Evolutionary conservation across 805 yeast genomes (phyloP).

Genomic region (Jamesozyma gamospora): DNA sequence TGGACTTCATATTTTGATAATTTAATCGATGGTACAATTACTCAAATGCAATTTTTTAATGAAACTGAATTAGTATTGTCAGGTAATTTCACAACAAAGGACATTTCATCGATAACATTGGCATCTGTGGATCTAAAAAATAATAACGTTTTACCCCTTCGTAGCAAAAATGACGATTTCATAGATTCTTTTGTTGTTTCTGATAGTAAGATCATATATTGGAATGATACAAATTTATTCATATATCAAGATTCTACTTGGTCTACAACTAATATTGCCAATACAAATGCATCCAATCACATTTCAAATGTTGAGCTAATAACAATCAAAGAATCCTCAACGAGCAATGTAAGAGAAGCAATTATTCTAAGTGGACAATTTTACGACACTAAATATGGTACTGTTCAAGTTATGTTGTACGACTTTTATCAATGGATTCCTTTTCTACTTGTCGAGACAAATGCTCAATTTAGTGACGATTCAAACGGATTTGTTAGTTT

Average conservation of each 20-base stretch:
- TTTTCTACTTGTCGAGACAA: constrained; percentile 10
- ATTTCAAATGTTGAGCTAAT: constrained; percentile 2
- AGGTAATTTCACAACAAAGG: constrained; percentile 44
- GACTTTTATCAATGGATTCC: constrained; percentile 21
- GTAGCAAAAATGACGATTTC: constrained; percentile 3
- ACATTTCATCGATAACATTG: constrained; percentile 35
- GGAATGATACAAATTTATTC: constrained; percentile 14
- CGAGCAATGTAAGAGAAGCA: background rate
- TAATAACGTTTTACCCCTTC: constrained; percentile 8
- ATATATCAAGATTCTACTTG: constrained; percentile 6
- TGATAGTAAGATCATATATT: constrained; percentile 10
- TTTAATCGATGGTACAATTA: constrained; percentile 42
- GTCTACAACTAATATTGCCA: constrained; percentile 4
- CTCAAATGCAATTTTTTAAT: constrained; percentile 41
- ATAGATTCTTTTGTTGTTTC: constrained; percentile 12
- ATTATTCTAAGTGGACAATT: constrained; percentile 33
- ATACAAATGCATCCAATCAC: constrained; percentile 3
- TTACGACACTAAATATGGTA: constrained; percentile 29
- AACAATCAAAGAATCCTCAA: background rate
- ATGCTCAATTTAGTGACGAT: background rate
- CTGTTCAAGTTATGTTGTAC: constrained; percentile 16
- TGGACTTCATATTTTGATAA: constrained; percentile 38
- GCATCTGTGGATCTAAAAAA: constrained; percentile 22
- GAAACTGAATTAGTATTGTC: constrained; percentile 33
- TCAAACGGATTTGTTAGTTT: constrained; percentile 20